Evolutionary conservation across 164 flowering plant genomes (phyloP).

Genomic region (Tetracentron sinense): DNA sequence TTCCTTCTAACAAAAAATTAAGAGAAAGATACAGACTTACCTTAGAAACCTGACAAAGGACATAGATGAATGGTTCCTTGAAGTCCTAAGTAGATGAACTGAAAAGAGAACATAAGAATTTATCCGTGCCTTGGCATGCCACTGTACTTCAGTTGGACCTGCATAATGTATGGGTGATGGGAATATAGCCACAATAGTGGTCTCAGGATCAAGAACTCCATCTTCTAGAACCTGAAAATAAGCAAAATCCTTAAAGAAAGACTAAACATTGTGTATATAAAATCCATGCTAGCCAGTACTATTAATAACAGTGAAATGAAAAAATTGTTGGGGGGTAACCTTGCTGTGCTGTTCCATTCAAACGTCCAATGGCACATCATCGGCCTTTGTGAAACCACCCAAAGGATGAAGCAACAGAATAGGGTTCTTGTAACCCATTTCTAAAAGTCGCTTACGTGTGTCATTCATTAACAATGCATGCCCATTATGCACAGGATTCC

Average conservation of each 20-base stretch:
- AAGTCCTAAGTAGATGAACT: too few species aligned
- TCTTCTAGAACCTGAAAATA: not conserved
- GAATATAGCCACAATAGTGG: not conserved
- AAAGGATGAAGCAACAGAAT: not conserved
- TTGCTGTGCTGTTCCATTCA: not conserved
- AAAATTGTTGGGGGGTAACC: not conserved
- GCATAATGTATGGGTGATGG: not conserved
- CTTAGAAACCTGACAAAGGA: too few species aligned
- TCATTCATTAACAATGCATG: too few species aligned
- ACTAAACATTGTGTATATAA: too few species aligned
- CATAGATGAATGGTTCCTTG: too few species aligned
- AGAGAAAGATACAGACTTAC: too few species aligned
- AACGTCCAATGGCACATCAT: not conserved
- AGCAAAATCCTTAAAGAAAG: not conserved
- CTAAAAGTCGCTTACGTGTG: too few species aligned
- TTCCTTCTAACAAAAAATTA: too few species aligned
- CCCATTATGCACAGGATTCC: too few species aligned
- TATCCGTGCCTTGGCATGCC: too few species aligned
- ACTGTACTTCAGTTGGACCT: not conserved
- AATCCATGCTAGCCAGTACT: too few species aligned
- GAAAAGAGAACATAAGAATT: too few species aligned
- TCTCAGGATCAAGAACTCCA: not conserved
- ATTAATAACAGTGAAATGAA: not conserved
- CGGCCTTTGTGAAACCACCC: not conserved
- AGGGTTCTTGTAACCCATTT: not conserved